Conservation (phyloP, 768 basidiomycete genomes). For the Leucosporidium scottii region DNA sequence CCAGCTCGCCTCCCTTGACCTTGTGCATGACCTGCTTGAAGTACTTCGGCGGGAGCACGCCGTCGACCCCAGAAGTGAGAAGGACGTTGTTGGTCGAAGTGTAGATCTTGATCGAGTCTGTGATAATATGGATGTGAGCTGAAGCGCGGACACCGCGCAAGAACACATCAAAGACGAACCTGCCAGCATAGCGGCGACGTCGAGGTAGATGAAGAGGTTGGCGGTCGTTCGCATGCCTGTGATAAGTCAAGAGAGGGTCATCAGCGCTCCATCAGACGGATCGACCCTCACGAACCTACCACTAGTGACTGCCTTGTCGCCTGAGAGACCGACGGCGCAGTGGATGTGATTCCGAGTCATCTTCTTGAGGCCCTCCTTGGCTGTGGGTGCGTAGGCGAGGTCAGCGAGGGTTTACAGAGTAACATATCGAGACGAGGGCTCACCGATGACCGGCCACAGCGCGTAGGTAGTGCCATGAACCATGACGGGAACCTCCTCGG, state of each 20-base stretch:
- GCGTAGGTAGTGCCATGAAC: slow-evolving; percentile 69
- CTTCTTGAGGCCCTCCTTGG: slow-evolving; percentile 36
- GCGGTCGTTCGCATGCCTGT: slow-evolving; percentile 75
- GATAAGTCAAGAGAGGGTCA: background rate
- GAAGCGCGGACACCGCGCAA: slow-evolving; percentile 45
- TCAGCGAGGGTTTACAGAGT: background rate
- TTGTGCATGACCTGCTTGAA: slow-evolving; percentile 61
- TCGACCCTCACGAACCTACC: slow-evolving; percentile 48
- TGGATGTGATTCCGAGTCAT: slow-evolving; percentile 92
- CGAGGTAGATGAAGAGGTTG: slow-evolving; percentile 71
- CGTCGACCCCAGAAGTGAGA: slow-evolving; percentile 68
- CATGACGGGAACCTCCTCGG: slow-evolving; percentile 64
- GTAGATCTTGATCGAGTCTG: slow-evolving; percentile 50
- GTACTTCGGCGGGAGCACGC: slow-evolving; percentile 56
- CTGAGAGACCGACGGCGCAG: slow-evolving; percentile 68
- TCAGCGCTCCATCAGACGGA: background rate
- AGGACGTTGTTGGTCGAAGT: slow-evolving; percentile 82
- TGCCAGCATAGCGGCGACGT: slow-evolving; percentile 51
- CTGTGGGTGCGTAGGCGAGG: slow-evolving; percentile 1
- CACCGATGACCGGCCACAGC: slow-evolving; percentile 70
- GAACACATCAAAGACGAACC: slow-evolving; percentile 12
- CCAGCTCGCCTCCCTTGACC: slow-evolving; percentile 9
- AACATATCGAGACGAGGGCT: slow-evolving; percentile 18
- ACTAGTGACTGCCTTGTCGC: slow-evolving; percentile 59
- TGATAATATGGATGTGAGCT: background rate